phyloP scores from a whole-genome alignment of 345 rosid species.

The Aquilaria yunnanensis region DNA sequence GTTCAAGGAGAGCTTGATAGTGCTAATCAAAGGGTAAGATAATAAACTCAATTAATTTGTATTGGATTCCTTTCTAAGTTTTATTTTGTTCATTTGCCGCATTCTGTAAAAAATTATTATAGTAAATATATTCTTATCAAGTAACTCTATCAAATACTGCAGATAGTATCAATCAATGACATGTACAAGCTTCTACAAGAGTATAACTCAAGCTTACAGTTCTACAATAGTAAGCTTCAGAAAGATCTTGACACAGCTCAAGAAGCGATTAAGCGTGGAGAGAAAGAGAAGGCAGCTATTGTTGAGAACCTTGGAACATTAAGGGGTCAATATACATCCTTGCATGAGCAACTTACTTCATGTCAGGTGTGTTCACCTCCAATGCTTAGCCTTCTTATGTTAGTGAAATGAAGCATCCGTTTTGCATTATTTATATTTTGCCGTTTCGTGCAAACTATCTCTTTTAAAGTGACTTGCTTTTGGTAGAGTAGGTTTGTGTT shows the following conservation, averaged over 20 bases:
- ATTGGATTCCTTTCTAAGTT: background rate
- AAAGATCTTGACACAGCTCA: conserved; percentile 82
- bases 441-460: too few relatives aligned
- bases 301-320: conserved; percentile 67
- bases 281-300: conserved; percentile 75
- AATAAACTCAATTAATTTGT: conserved; percentile 11
- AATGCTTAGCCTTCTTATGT: conserved; percentile 3
- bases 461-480: too few relatives aligned
- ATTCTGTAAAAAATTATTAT: conserved; percentile 4
- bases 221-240: conserved; percentile 89
- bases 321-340: conserved; percentile 64
- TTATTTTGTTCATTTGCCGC: background rate
- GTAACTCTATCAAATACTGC: conserved; percentile 19
- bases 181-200: conserved; percentile 96
- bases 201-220: conserved; percentile 92
- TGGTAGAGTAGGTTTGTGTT: too few relatives aligned
- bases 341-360: conserved; percentile 71
- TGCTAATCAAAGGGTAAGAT: conserved; percentile 86
- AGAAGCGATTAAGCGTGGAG: conserved; percentile 70
- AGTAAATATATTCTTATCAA: background rate
- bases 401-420: background rate
- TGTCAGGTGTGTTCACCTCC: conserved; percentile 51
- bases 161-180: conserved; percentile 87
- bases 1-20: conserved; percentile 82
- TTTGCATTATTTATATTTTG: too few relatives aligned